Base-by-base conservation (phyloP, 345 rosid species). In the Trapa bicornis region DNA sequence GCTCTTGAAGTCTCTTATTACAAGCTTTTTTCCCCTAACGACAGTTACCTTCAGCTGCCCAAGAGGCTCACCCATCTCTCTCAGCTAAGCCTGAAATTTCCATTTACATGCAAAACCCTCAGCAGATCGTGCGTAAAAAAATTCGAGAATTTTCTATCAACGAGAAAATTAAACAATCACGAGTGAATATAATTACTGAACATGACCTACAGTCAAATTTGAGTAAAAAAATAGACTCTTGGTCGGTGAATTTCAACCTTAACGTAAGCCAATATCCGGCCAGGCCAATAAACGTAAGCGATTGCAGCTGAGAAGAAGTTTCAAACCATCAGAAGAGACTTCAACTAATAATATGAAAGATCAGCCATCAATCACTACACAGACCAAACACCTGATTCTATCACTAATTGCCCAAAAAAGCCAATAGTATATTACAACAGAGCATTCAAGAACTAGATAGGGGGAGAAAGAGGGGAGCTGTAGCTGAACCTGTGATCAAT, bases 1-100 rank as follows among this genome's bases (percentile, higher is more conserved):
- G 72, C 83, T 87, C 79, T 84, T 94, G 82, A 94, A 94, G 79
- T 94, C 99, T 72, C 99, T 80, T 68, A 94, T 87, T 42, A 70
- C 99, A 69, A 94, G 77, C 43, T 78, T 81, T 78, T 83, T 94
- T 35, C 99, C 97, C 75, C 75, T 89, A 48, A 88, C 80, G 67
- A 94, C 88, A 29, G 80, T 83, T 67, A 94, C 91, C 78, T 86
- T 87, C 54, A 94, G 78, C 83, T 75, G 66, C 73, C 97, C 91
- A 50, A 85, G 69, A 32, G 79, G 84, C 82, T 90, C 94, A 29
- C 78, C 90, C 96, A 88, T 86, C 47, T 71, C 70, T 75, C 50
- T 41, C 58, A 5, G 36, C 47, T 42, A 73, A 38, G 6, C 15
- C 61, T 67, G 39, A 42, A 12, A 11, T 41, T 64, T 8, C n/a